Evolutionary conservation across 441 rosid genomes (phyloP).

Genomic region (Breynia disticha): DNA sequence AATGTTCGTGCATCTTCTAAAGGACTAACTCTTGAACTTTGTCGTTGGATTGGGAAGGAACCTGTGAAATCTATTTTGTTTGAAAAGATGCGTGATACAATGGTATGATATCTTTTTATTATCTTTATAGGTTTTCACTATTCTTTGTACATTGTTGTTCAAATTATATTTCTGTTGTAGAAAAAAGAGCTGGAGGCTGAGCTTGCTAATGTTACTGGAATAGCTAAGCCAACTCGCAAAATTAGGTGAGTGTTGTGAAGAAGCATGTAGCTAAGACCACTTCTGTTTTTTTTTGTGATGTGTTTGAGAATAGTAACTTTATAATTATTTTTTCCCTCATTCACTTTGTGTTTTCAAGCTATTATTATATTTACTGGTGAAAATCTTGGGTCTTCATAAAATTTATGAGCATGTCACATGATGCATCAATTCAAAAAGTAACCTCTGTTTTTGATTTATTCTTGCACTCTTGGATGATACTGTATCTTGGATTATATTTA

Average conservation of each 20-base stretch:
- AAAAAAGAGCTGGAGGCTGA: conserved; percentile 99
- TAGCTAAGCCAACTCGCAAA: conserved; percentile 79
- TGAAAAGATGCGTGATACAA: conserved; percentile 99
- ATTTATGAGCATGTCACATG: no score
- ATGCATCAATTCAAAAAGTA: no score
- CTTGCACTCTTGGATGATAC: neutral
- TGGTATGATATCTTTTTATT: no score
- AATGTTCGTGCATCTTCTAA: conserved; percentile 97
- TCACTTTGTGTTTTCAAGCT: no score
- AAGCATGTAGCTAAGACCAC: neutral
- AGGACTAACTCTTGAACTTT: conserved; percentile 95
- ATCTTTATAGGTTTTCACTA: conserved; percentile 1
- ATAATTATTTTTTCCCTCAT: no score
- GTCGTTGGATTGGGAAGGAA: conserved; percentile 99
- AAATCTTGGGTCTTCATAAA: no score
- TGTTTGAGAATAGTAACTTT: no score
- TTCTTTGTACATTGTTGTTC: conserved; percentile 4
- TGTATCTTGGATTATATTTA: neutral
- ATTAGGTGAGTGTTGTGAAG: conserved; percentile 53
- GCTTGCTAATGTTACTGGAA: conserved; percentile 77
- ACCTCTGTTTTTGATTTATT: neutral
- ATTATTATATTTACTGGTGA: no score
- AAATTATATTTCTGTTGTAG: conserved; percentile 29
- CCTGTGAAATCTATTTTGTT: conserved; percentile 94
- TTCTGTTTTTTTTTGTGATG: neutral